Percentiles rank a stretch among this genome's conserved stretches.
Evolutionary conservation across 2,329 filamentous ascomycete genomes (phyloP).

Genomic region (Sclerotinia nivalis): DNA sequence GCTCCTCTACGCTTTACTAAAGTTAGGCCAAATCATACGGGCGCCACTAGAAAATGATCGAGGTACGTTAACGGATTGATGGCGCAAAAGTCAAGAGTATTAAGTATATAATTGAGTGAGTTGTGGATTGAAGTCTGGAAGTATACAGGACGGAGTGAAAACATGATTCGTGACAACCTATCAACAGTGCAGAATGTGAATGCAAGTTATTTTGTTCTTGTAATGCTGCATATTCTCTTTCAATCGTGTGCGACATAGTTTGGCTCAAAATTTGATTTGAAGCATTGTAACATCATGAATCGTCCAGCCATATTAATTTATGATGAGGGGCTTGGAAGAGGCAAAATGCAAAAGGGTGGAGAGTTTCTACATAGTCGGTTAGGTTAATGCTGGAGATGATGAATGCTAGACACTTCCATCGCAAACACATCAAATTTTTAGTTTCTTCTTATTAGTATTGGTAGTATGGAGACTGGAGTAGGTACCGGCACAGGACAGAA

Average conservation of each 20-base stretch:
- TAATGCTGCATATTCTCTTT: constrained; percentile 9
- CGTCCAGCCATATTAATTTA: constrained; percentile 1
- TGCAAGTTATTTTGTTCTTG: constrained; percentile 13
- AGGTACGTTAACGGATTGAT: neutral
- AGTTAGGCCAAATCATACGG: neutral
- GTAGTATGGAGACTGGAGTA: neutral
- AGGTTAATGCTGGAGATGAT: neutral
- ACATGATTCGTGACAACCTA: constrained; percentile 16
- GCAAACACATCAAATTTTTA: constrained; percentile 12
- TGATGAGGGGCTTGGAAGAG: constrained; percentile 12
- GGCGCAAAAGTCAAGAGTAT: neutral
- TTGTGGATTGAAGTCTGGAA: constrained; percentile 7
- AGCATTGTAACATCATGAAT: constrained; percentile 11
- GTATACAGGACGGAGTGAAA: neutral
- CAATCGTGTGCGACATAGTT: constrained; percentile 24
- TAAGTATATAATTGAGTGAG: neutral
- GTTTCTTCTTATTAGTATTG: neutral
- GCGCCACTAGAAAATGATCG: constrained; percentile 10
- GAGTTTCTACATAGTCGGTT: neutral
- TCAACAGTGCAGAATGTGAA: constrained; percentile 2
- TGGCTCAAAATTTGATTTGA: constrained; percentile 4
- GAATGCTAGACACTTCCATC: constrained; percentile 4
- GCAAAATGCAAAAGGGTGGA: constrained; percentile 12
- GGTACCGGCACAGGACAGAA: constrained; percentile 1
- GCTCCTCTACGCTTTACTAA: neutral